Conservation (phyloP, 2,329 filamentous ascomycete species). For the Nectriaceae sp. region DNA sequence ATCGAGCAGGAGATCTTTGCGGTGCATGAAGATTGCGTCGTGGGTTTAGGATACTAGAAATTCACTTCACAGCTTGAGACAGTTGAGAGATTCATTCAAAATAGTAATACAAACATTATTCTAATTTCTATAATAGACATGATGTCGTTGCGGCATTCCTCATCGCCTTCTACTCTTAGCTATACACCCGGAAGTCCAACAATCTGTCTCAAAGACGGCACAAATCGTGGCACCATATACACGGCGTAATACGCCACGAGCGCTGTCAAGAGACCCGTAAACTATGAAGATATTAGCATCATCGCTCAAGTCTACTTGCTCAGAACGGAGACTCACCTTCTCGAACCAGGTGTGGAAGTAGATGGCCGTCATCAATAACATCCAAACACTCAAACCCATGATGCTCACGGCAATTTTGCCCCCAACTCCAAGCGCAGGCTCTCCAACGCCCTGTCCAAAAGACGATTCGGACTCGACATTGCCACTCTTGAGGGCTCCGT, state of each 20-base stretch:
- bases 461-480: slow-evolving; percentile 45
- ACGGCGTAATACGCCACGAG: slow-evolving; percentile 48
- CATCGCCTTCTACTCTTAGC: no score
- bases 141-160: no score
- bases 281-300: slow-evolving; percentile 36
- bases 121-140: no score
- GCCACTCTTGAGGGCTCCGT: slow-evolving; percentile 66
- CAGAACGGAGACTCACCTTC: slow-evolving; percentile 64
- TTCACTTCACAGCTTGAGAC: no score
- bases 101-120: no score
- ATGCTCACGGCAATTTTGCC: slow-evolving; percentile 63
- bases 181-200: slow-evolving; percentile 56
- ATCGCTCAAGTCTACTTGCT: fast-evolving
- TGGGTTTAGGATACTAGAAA: no score
- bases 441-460: slow-evolving; percentile 23
- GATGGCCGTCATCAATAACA: slow-evolving; percentile 97
- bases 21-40: no score
- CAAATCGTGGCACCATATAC: slow-evolving; percentile 54
- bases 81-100: no score
- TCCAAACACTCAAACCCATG: slow-evolving; percentile 79
- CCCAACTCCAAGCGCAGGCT: slow-evolving; percentile 44
- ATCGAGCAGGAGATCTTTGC: no score
- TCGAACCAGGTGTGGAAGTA: slow-evolving; percentile 99
- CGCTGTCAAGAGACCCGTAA: slow-evolving; percentile 56
- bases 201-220: slow-evolving; percentile 47